Conservation (phyloP, 495 filamentous ascomycete species). For the Clavariopsis aquatica region DNA sequence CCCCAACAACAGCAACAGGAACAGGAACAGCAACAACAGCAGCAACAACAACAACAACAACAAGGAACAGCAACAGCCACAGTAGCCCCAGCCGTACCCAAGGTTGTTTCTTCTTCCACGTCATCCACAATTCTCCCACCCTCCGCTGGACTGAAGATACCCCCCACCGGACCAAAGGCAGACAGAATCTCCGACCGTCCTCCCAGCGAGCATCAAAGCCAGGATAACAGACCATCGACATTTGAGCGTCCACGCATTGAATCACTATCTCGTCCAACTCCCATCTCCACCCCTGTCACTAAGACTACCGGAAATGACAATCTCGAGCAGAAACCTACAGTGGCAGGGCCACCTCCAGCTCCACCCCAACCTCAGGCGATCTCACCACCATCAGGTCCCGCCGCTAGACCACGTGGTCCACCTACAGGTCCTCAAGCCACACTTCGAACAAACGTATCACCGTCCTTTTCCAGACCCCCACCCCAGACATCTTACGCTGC, state of each 20-base stretch:
- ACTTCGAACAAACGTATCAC: slow-evolving; percentile 37
- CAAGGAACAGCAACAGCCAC: slow-evolving; percentile 11
- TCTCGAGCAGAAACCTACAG: slow-evolving; percentile 19
- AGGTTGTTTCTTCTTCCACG: slow-evolving; percentile 17
- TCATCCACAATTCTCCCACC: slow-evolving; percentile 36
- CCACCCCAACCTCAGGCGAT: slow-evolving; percentile 5
- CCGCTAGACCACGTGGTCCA: slow-evolving; percentile 25
- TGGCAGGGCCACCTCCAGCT: neutral
- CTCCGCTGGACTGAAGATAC: slow-evolving; percentile 22
- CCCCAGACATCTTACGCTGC: slow-evolving; percentile 12
- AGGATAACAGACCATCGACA: slow-evolving; percentile 12
- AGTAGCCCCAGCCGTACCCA: slow-evolving; percentile 10
- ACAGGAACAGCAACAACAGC: too few species aligned
- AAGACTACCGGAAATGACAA: neutral
- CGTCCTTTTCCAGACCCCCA: slow-evolving; percentile 33
- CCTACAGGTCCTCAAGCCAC: slow-evolving; percentile 32
- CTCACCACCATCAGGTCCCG: slow-evolving; percentile 25
- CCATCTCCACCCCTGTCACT: neutral
- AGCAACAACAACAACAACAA: too few species aligned
- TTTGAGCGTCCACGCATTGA: slow-evolving; percentile 21
- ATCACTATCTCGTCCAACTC: slow-evolving; percentile 7
- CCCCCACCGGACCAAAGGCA: slow-evolving; percentile 45
- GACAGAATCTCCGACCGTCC: slow-evolving; percentile 31
- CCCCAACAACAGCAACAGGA: slow-evolving; percentile 4
- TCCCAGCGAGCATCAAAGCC: slow-evolving; percentile 5